Evolutionary conservation across 2,329 filamentous ascomycete species (phyloP), one percentile per base, ranked within the genome.

Genomic region (Aspergillus brasiliensis): DNA sequence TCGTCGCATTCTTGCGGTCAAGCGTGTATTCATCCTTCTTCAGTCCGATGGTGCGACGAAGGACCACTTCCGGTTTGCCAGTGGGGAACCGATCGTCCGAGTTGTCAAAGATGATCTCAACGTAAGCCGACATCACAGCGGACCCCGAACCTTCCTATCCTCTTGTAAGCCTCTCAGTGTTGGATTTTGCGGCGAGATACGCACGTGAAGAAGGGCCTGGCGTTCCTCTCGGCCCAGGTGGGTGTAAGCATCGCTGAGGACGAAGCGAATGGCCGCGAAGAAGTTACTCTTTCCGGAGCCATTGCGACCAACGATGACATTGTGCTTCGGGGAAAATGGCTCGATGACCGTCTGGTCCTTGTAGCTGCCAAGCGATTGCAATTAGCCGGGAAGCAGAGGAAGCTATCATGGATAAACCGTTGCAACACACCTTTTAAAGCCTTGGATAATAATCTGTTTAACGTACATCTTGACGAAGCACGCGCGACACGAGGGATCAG

Each of bases 361-460:
- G 87, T 99, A 99, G 85, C 93, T 97, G 71, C 58, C 57, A 19
- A 7, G 19, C 17, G 61, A 40, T 44, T 11, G 2, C 8, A 8
- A 3, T 46, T 13, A 37, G 52, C 34, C 56, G 71, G 78, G 68
- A 15, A 8, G 44, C 13, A 13, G 19, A 17, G 4, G 10, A 34
- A 17, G 25, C 15, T 1, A 13, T 10, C 5, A 47, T 42, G 23
- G 11, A 4, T 34, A 21, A 7, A 13, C 19, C 4, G 10, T 23
- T n/a, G 55, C 28, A 58, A 73, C 79, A 68, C 78, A 96, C 92
- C 92, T 97, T 82, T 99, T 99, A 82, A 99, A 99, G 87, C 95
- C 95, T 79, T 99, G 95, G 75, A 99, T 98, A 78, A 97, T 98
- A 78, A 98, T 97, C 82, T 99, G 95, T 80, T 99, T 99, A 85